Percentiles rank a stretch among this genome's conserved stretches.
These are phyloP conservation scores for Aegilops speltoides DNA, from an alignment of 176 grass and related monocot genomes.

Conservation along the genomic window DNA sequence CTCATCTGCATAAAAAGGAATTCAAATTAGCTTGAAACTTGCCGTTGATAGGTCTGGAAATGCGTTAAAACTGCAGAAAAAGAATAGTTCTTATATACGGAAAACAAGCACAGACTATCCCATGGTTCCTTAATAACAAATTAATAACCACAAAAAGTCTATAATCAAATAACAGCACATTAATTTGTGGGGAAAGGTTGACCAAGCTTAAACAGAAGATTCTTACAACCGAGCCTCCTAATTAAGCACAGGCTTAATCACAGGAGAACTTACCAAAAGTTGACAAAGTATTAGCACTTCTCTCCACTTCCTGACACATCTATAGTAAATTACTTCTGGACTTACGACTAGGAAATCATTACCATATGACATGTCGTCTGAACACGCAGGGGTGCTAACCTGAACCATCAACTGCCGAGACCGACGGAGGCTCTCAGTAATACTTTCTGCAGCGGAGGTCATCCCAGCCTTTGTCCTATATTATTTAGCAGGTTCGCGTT, in stretches of 20 bases:
- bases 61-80: background rate
- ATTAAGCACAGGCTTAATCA: background rate
- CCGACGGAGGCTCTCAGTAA: conserved; percentile 69
- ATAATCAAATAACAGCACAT: background rate
- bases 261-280: conserved; percentile 35
- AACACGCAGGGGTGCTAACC: conserved; percentile 39
- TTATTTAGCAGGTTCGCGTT: background rate
- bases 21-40: background rate
- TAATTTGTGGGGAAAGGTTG: background rate
- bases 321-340: background rate
- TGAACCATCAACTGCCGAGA: conserved; percentile 85
- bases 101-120: background rate
- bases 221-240: background rate
- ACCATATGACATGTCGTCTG: background rate
- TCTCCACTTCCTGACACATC: conserved; percentile 43
- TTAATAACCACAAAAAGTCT: background rate
- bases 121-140: background rate
- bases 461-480: conserved; percentile 80
- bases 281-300: conserved; percentile 67
- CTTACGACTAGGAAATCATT: conserved; percentile 8
- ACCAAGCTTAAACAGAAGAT: background rate
- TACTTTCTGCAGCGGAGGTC: conserved; percentile 87
- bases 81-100: background rate
- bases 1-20: conserved; percentile 47
- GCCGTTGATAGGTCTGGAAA: background rate